A percentile compares a stretch with the other conserved stretches of the same genome.
Conservation (phyloP, 257 asterid species). For the Lycium ferocissimum region DNA sequence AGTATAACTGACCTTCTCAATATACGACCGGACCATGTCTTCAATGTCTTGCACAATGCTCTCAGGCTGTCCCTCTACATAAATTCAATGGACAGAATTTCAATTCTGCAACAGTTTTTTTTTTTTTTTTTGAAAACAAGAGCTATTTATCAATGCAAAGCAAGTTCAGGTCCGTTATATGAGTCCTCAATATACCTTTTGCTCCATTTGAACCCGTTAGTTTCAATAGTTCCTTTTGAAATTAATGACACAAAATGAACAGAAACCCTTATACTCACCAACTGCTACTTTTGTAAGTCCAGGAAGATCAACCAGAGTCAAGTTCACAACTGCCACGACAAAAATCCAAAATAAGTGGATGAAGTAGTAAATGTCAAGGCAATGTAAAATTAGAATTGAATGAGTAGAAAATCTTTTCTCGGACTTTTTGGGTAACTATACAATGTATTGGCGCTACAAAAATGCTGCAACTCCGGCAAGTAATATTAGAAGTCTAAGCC, state of each 20-base stretch:
- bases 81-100: slow-evolving; percentile 30
- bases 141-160: background rate
- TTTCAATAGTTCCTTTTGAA: background rate
- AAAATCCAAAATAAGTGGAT: slow-evolving; percentile 5
- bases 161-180: background rate
- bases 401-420: background rate
- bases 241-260: slow-evolving; percentile 19
- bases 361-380: slow-evolving; percentile 17
- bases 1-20: slow-evolving; percentile 75
- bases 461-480: background rate
- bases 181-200: background rate
- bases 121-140: slow-evolving; percentile 22
- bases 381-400: background rate
- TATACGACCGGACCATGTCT: slow-evolving; percentile 90
- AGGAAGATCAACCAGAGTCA: slow-evolving; percentile 96
- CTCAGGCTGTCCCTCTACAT: slow-evolving; percentile 91
- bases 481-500: background rate
- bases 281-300: slow-evolving; percentile 98
- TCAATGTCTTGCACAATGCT: slow-evolving; percentile 91
- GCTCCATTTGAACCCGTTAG: background rate
- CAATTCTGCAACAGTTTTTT: background rate
- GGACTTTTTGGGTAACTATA: slow-evolving; percentile 15
- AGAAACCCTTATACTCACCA: slow-evolving; percentile 60
- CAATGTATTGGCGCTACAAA: background rate
- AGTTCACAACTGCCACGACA: slow-evolving; percentile 80